Base-by-base conservation (phyloP, 306 rosid genomes). In the Acacia acuminata region DNA sequence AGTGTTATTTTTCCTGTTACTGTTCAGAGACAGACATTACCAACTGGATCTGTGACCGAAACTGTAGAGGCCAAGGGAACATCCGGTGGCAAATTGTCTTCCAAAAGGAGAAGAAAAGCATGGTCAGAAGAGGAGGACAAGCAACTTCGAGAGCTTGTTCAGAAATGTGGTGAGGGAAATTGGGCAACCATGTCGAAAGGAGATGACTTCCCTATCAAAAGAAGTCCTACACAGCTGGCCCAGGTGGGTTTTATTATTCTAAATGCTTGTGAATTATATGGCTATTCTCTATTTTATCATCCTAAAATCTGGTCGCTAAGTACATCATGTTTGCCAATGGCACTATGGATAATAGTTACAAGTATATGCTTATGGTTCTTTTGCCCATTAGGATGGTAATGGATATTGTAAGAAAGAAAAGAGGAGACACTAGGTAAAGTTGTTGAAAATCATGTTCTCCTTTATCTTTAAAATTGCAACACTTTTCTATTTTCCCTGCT, bases 41-140 rank as follows among this genome's bases (percentile, higher is more conserved):
- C 97, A 74, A 72, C 83, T 68, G 64, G 47, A 77, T 11, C 90
- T 76, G 84, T 89, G 78, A 30, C 82, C 2, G 94, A 96, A 77
- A 88, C 84, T 82, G 34, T 82, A 67, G 97, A 92, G 78, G 68
- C 85, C 56, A 93, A 86, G 81, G 94, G 88, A 78, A 38, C 75
- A 61, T 71, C 84, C 20, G 73, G 85, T 81, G 82, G 83, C 74
- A 86, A 36, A 76, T 34, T 84, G 45, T 77, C 87, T 73, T 74
- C 85, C 55, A 90, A 88, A 88, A 92, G 89, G 86, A 96, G 77
- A 87, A 88, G 97, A 84, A 94, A 92, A 73, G 88, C 90, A 60
- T 96, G 99, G 99, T 88, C 97, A 20, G 97, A 91, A 80, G 97
- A 92, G 71, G 99, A 96, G 84, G 99, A 96, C 90, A 80, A 79